Evolutionary conservation across 768 basidiomycete species (phyloP).

Genomic region (Cantharellus anzutake): DNA sequence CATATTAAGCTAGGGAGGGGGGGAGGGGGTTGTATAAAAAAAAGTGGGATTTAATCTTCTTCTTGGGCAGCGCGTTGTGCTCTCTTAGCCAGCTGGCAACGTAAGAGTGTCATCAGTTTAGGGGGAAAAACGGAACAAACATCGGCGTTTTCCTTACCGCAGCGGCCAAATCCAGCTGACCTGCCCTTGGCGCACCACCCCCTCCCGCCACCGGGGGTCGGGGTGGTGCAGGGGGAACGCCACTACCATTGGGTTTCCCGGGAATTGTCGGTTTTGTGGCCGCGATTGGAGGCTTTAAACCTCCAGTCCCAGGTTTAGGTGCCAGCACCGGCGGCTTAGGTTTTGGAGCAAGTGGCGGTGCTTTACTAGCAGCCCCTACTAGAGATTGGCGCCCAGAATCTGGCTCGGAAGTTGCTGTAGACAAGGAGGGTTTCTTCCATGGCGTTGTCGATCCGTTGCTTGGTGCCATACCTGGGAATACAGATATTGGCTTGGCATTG

Average conservation of each 20-base stretch:
- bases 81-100: background rate
- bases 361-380: slow-evolving; percentile 45
- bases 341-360: slow-evolving; percentile 22
- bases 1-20: too few relatives aligned
- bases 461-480: slow-evolving; percentile 57
- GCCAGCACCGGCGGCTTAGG: slow-evolving; percentile 27
- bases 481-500: slow-evolving; percentile 59
- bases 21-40: too few relatives aligned
- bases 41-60: too few relatives aligned
- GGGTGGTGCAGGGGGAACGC: slow-evolving; percentile 24
- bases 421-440: slow-evolving; percentile 42
- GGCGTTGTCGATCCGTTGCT: slow-evolving; percentile 51
- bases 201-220: slow-evolving; percentile 26
- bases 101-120: background rate
- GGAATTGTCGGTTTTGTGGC: slow-evolving; percentile 47
- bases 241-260: slow-evolving; percentile 2
- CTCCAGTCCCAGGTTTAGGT: slow-evolving; percentile 27
- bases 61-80: too few relatives aligned
- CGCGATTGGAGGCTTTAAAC: slow-evolving; percentile 20
- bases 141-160: slow-evolving; percentile 32
- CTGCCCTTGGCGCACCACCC: slow-evolving; percentile 23
- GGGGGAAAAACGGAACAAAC: background rate
- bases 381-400: slow-evolving; percentile 25
- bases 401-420: slow-evolving; percentile 11
- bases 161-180: slow-evolving; percentile 67